These are phyloP conservation scores for Rhodosporidiobolus odoratus DNA, from an alignment of 768 basidiomycete genomes.

Conservation along the genomic window DNA sequence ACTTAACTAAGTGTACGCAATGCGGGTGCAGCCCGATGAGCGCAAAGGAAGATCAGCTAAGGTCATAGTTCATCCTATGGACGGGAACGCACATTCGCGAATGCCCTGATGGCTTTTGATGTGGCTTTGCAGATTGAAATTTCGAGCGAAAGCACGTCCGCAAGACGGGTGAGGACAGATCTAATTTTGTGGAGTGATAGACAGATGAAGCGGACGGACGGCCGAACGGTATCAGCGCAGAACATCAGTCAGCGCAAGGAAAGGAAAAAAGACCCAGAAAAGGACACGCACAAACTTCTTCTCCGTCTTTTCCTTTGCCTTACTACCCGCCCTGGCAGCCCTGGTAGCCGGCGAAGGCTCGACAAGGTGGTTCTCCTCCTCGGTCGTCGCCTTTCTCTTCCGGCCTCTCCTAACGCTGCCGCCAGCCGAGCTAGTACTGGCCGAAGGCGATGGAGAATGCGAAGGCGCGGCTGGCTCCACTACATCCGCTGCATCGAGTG, in stretches of 20 bases:
- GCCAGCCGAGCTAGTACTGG: too few species aligned
- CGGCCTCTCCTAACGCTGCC: not conserved
- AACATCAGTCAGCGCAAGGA: not conserved
- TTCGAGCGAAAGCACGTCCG: constrained; percentile 32
- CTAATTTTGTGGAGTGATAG: not conserved
- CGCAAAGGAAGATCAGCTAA: not conserved
- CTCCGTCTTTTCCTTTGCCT: not conserved
- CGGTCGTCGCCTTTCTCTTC: not conserved
- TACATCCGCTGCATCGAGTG: too few species aligned
- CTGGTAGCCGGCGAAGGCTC: not conserved
- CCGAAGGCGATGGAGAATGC: too few species aligned
- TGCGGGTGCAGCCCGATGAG: not conserved
- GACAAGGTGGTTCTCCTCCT: not conserved
- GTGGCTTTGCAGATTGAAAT: constrained; percentile 37
- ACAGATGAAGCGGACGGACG: not conserved
- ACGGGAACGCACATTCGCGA: constrained; percentile 28
- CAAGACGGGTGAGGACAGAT: constrained; percentile 31
- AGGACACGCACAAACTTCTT: not conserved
- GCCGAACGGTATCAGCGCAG: not conserved
- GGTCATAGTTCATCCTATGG: not conserved
- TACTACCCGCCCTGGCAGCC: not conserved
- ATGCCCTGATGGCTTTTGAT: constrained; percentile 37
- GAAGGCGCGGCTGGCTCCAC: too few species aligned
- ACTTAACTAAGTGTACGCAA: constrained; percentile 16
- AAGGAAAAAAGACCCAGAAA: not conserved